Conservation (phyloP, 2,329 filamentous ascomycete species). For the Penicillium psychrosexuale region DNA sequence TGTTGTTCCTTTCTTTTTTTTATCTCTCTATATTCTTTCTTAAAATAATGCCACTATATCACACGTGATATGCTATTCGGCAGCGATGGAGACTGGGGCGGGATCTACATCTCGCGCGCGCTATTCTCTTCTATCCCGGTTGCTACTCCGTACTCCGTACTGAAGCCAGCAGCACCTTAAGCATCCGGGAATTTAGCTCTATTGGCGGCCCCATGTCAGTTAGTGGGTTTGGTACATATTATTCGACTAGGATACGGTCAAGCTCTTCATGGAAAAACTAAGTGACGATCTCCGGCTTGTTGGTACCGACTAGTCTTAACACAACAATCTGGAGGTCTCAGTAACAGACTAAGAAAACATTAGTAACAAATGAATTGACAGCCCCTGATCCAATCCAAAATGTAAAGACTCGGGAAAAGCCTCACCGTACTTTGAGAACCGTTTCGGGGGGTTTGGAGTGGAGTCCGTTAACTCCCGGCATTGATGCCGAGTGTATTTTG, state of each 20-base stretch:
- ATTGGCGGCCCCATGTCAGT: constrained; percentile 3
- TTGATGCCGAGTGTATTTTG: constrained; percentile 17
- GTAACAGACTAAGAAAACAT: neutral
- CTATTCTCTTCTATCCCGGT: constrained; percentile 4
- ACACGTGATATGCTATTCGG: constrained; percentile 13
- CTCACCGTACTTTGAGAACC: constrained; percentile 27
- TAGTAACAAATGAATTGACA: constrained; percentile 3
- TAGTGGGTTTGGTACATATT: neutral
- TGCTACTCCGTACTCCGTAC: neutral
- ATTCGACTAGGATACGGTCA: neutral
- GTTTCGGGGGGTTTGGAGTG: constrained; percentile 17
- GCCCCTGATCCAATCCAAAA: constrained; percentile 5
- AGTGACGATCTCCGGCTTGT: neutral
- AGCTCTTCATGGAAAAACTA: neutral
- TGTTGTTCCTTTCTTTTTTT: neutral
- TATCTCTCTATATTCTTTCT: neutral
- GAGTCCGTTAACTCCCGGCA: constrained; percentile 16
- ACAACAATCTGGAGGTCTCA: neutral
- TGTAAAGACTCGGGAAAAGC: constrained; percentile 8
- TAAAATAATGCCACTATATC: neutral
- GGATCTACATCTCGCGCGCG: constrained; percentile 9
- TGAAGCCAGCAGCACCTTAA: neutral
- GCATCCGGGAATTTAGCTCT: neutral
- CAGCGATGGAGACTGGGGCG: constrained; percentile 11
- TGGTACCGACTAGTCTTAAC: neutral